phyloP scores from a whole-genome alignment of 2,329 filamentous ascomycete species.

The Fusarium caatingaense region DNA sequence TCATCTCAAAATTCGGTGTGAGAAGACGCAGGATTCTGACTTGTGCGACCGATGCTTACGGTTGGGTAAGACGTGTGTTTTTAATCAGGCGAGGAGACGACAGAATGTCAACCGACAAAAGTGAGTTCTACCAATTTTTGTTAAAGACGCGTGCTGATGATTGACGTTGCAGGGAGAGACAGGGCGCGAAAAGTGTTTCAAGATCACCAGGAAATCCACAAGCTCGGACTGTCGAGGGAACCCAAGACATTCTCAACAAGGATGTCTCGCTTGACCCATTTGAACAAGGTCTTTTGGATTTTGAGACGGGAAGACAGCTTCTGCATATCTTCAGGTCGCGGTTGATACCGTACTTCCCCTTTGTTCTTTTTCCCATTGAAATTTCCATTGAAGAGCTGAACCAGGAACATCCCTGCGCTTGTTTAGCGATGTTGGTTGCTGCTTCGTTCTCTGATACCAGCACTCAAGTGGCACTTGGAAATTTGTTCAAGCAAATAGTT shows the following conservation, averaged over 20 bases:
- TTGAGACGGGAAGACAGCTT: constrained; percentile 26
- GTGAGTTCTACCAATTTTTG: constrained; percentile 1
- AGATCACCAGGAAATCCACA: constrained; percentile 21
- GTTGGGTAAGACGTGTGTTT: constrained; percentile 49
- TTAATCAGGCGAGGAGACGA: constrained; percentile 45
- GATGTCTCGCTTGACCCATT: constrained; percentile 41
- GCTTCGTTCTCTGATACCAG: constrained; percentile 31
- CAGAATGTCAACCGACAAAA: constrained; percentile 23
- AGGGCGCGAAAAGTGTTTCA: constrained; percentile 2
- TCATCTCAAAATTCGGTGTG: constrained; percentile 48
- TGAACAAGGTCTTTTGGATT: constrained; percentile 25
- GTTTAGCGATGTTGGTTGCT: constrained; percentile 44
- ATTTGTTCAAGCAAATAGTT: constrained; percentile 44
- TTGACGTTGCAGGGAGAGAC: accelerated
- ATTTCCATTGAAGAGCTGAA: constrained; percentile 30
- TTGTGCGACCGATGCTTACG: constrained; percentile 49
- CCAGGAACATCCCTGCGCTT: constrained; percentile 38
- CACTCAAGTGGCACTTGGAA: constrained; percentile 37
- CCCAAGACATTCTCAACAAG: background rate
- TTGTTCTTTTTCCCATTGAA: constrained; percentile 42
- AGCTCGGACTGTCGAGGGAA: background rate
- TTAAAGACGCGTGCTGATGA: accelerated
- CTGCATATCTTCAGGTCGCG: constrained; percentile 33
- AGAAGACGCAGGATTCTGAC: constrained; percentile 47
- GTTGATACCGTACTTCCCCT: constrained; percentile 47